Percentiles rank a stretch among this genome's conserved stretches.
Evolutionary conservation across 768 basidiomycete species (phyloP).

Genomic region (Russula griseocarnosa): DNA sequence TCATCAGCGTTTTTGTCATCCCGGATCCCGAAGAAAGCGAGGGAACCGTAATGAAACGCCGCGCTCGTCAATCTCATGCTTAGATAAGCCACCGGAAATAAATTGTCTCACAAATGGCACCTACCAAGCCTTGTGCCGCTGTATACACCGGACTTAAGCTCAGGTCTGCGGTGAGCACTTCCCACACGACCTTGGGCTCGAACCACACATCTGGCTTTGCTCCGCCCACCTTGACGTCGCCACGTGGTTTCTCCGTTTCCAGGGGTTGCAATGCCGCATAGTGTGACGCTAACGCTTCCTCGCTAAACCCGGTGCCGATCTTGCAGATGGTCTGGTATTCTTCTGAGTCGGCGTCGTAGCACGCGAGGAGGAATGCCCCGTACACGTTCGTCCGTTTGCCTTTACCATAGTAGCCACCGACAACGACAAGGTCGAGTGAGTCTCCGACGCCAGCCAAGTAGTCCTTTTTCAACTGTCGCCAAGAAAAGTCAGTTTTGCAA

Average conservation of each 20-base stretch:
- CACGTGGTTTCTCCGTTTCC: slow-evolving; percentile 62
- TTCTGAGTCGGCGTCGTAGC: slow-evolving; percentile 91
- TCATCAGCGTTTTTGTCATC: slow-evolving; percentile 94
- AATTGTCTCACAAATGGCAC: slow-evolving; percentile 34
- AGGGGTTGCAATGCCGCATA: slow-evolving; percentile 79
- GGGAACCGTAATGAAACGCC: slow-evolving; percentile 97
- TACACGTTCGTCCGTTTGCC: slow-evolving; percentile 98
- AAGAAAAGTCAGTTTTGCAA: not conserved
- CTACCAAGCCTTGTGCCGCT: slow-evolving; percentile 86
- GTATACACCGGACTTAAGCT: slow-evolving; percentile 95
- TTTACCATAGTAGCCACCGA: slow-evolving; percentile 95
- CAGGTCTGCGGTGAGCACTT: slow-evolving; percentile 94
- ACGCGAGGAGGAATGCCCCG: slow-evolving; percentile 95
- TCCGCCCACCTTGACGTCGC: slow-evolving; percentile 84
- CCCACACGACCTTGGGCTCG: slow-evolving; percentile 96
- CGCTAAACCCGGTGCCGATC: slow-evolving; percentile 97
- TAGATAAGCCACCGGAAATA: slow-evolving; percentile 14
- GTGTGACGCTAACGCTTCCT: slow-evolving; percentile 79
- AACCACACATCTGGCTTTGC: slow-evolving; percentile 98
- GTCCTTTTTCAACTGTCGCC: slow-evolving; percentile 91
- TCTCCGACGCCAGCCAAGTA: slow-evolving; percentile 96
- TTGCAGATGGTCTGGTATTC: slow-evolving; percentile 98
- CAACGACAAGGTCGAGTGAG: slow-evolving; percentile 95
- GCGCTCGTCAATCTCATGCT: slow-evolving; percentile 67
- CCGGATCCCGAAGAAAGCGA: slow-evolving; percentile 80